A percentile compares a stretch with the other conserved stretches of the same genome.
phyloP scores from a whole-genome alignment of 257 asterid species.

The Primulina tabacum region DNA sequence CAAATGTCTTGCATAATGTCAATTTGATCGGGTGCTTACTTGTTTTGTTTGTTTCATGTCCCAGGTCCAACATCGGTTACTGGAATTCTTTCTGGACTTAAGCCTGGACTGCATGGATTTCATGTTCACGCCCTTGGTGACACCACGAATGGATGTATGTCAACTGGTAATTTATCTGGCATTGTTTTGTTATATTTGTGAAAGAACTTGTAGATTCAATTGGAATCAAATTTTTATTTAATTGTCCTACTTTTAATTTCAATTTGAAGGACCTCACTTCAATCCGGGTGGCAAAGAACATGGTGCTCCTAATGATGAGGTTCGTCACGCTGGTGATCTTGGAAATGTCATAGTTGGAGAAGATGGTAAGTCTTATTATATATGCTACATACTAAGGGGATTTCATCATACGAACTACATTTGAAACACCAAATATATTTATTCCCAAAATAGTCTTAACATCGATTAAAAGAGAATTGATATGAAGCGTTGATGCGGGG shows the following conservation, averaged over 20 bases:
- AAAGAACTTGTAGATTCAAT: conserved; percentile 12
- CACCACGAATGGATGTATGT: conserved; percentile 97
- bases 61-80: conserved; percentile 72
- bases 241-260: not conserved
- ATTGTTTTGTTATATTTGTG: not conserved
- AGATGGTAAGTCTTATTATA: conserved; percentile 52
- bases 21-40: too few species aligned
- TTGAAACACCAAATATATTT: too few species aligned
- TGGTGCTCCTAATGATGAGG: conserved; percentile 88
- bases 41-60: not conserved
- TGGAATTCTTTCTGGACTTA: conserved; percentile 74
- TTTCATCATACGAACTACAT: too few species aligned
- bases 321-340: conserved; percentile 98
- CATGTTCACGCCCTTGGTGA: conserved; percentile 99
- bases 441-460: too few species aligned
- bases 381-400: not conserved
- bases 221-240: not conserved
- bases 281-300: conserved; percentile 81
- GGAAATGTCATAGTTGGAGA: conserved; percentile 79
- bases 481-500: too few species aligned
- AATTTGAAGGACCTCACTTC: conserved; percentile 78
- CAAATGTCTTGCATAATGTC: too few species aligned
- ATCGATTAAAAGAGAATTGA: too few species aligned
- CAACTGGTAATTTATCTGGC: conserved; percentile 61
- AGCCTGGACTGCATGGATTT: conserved; percentile 91